Evolutionary conservation across 2,329 filamentous ascomycete genomes (phyloP).

Genomic region (Colletotrichum limetticola): DNA sequence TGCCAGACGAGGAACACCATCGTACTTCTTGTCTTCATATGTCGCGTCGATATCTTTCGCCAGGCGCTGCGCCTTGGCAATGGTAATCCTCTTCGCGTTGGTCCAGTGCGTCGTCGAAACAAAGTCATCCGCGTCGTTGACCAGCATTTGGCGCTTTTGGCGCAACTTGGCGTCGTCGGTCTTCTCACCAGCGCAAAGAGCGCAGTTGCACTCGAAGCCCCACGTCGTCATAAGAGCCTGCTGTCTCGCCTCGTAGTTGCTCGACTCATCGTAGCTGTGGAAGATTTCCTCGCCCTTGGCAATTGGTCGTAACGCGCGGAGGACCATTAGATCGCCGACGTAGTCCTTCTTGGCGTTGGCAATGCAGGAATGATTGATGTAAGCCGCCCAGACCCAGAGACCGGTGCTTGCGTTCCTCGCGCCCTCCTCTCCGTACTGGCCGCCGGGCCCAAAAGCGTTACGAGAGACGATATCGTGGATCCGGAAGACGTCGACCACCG

Average conservation of each 20-base stretch:
- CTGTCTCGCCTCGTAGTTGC: constrained; percentile 39
- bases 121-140: constrained; percentile 39
- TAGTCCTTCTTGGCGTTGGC: constrained; percentile 48
- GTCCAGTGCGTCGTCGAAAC: constrained; percentile 15
- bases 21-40: constrained; percentile 41
- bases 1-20: constrained; percentile 39
- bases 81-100: constrained; percentile 33
- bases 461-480: constrained; percentile 46
- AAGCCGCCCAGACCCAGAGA: constrained; percentile 51
- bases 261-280: constrained; percentile 44
- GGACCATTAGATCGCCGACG: constrained; percentile 51
- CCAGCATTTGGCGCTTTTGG: constrained; percentile 36
- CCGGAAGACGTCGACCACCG: constrained; percentile 44
- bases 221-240: constrained; percentile 42
- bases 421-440: constrained; percentile 41
- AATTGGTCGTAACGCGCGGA: constrained; percentile 49
- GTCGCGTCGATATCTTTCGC: constrained; percentile 39
- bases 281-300: constrained; percentile 46
- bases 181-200: constrained; percentile 47
- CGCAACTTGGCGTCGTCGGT: constrained; percentile 35
- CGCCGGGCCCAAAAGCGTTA: constrained; percentile 46
- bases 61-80: constrained; percentile 41
- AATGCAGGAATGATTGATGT: constrained; percentile 55
- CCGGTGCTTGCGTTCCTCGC: constrained; percentile 47
- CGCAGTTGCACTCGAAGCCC: constrained; percentile 51